A percentile compares a stretch with the other conserved stretches of the same genome.
Evolutionary conservation across 352 stramenopile species (phyloP).

Genomic region (Phytophthora pseudosyringae): DNA sequence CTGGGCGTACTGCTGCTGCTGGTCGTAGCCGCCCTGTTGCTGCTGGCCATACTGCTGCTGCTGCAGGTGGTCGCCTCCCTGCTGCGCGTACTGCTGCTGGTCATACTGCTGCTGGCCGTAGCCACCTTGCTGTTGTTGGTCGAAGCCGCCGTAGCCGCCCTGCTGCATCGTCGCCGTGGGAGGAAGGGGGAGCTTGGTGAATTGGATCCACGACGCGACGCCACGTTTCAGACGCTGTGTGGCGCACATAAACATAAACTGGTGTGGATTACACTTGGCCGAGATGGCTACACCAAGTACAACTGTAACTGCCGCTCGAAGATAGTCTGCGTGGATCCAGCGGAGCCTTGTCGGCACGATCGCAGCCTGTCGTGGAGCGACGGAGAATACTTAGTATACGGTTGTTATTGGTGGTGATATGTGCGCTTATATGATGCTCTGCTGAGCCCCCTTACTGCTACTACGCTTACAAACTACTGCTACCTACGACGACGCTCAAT

Average conservation of each 20-base stretch:
- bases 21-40: constrained; percentile 43
- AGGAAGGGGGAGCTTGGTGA: constrained; percentile 8
- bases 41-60: constrained; percentile 44
- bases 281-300: no score
- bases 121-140: constrained; percentile 47
- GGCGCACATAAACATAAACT: constrained; percentile 17
- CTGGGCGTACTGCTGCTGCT: constrained; percentile 52
- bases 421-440: constrained; percentile 27
- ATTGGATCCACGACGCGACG: constrained; percentile 21
- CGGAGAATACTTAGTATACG: constrained; percentile 12
- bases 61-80: constrained; percentile 43
- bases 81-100: constrained; percentile 41
- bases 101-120: constrained; percentile 37
- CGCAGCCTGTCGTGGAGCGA: not conserved
- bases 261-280: constrained; percentile 4
- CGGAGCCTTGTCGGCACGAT: not conserved
- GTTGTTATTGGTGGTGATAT: constrained; percentile 6
- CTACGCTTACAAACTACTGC: constrained; percentile 27
- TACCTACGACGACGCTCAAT: constrained; percentile 31
- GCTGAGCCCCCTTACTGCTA: constrained; percentile 11
- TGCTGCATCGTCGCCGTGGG: constrained; percentile 49
- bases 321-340: no score
- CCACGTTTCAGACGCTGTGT: constrained; percentile 26
- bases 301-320: no score
- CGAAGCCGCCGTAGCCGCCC: constrained; percentile 48